Evolutionary conservation across 257 asterid species (phyloP).

Genomic region (Phtheirospermum japonicum): DNA sequence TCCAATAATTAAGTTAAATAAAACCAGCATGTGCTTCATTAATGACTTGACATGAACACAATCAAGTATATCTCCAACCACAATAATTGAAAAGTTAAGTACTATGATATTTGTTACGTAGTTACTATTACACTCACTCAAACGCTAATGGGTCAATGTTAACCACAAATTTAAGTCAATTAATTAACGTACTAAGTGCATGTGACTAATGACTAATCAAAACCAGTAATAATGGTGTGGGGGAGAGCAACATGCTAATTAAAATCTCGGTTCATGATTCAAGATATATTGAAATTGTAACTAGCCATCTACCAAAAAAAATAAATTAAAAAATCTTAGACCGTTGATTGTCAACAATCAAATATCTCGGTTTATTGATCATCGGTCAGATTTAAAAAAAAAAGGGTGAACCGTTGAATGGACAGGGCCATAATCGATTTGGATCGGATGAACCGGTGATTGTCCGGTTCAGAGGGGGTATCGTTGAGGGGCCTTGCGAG

Average conservation of each 20-base stretch:
- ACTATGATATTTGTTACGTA: background rate
- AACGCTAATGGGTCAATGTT: no score
- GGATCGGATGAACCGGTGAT: no score
- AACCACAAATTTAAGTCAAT: background rate
- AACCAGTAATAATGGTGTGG: background rate
- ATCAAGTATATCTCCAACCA: background rate
- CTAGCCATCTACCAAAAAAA: background rate
- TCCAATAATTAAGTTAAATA: background rate
- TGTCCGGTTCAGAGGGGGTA: no score
- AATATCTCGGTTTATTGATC: no score
- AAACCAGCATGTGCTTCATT: slow-evolving; percentile 5
- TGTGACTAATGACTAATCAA: background rate
- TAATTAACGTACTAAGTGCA: background rate
- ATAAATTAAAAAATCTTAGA: no score
- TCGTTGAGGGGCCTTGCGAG: slow-evolving; percentile 30
- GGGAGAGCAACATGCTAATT: no score
- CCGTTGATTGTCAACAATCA: no score
- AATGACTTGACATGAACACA: slow-evolving; percentile 2
- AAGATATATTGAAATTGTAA: background rate
- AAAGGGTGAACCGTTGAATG: no score
- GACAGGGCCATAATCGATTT: background rate
- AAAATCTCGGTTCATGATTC: no score
- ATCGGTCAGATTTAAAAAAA: no score
- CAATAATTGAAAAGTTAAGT: background rate
- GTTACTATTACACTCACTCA: background rate